phyloP scores from a whole-genome alignment of 2,329 filamentous ascomycete species.

The Aspergillus melleus region DNA sequence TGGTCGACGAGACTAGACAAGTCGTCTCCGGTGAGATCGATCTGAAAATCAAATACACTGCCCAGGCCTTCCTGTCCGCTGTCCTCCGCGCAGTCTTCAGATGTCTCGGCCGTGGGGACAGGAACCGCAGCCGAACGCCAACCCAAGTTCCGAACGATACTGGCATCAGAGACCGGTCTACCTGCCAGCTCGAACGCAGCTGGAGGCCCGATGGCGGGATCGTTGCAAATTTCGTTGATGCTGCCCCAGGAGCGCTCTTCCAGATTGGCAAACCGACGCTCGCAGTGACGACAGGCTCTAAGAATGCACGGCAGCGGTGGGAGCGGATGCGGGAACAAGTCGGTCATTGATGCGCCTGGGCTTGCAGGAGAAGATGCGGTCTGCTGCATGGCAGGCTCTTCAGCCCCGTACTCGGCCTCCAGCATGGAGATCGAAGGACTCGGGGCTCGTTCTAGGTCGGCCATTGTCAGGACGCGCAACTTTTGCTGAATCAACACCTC shows the following conservation, averaged over 20 bases:
- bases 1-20: no score
- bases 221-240: slow-evolving; percentile 43
- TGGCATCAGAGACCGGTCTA: slow-evolving; percentile 28
- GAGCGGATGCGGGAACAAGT: neutral
- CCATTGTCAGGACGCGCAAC: slow-evolving; percentile 24
- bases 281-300: slow-evolving; percentile 21
- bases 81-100: neutral
- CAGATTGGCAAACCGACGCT: slow-evolving; percentile 12
- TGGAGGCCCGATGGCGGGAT: slow-evolving; percentile 23
- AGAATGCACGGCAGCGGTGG: slow-evolving; percentile 10
- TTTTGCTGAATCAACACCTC: slow-evolving; percentile 45
- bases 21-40: neutral
- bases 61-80: neutral
- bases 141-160: slow-evolving; percentile 22
- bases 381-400: neutral
- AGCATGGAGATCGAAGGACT: neutral
- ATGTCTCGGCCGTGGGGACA: neutral
- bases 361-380: neutral
- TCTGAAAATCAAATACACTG: neutral
- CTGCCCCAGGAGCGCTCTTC: slow-evolving; percentile 47
- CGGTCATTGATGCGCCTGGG: neutral
- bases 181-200: slow-evolving; percentile 31
- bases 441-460: slow-evolving; percentile 18
- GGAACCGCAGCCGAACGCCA: neutral
- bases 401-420: slow-evolving; percentile 4